A percentile compares a stretch with the other conserved stretches of the same genome.
phyloP scores from a whole-genome alignment of 2,329 filamentous ascomycete genomes.

The Stagonosporopsis chrysanthemi region DNA sequence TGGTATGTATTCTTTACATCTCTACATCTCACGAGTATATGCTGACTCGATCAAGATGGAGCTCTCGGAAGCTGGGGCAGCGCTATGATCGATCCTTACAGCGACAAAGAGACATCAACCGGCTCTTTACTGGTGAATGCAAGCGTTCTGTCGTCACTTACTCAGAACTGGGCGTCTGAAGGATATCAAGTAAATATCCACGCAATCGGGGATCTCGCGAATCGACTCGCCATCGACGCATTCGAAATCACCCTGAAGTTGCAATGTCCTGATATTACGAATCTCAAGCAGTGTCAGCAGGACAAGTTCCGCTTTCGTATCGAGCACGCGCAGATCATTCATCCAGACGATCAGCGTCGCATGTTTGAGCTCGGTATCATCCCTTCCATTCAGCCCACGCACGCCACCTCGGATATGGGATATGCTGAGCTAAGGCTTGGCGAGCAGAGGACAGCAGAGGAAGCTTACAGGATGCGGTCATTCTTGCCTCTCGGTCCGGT shows the following conservation, averaged over 20 bases:
- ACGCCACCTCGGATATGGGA: constrained; percentile 74
- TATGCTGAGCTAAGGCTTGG: constrained; percentile 71
- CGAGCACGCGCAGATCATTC: constrained; percentile 75
- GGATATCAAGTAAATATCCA: constrained; percentile 76
- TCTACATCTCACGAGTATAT: neutral
- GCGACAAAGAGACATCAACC: constrained; percentile 66
- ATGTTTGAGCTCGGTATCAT: constrained; percentile 68
- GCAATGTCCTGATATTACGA: constrained; percentile 56
- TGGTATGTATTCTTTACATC: constrained; percentile 52
- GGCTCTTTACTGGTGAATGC: constrained; percentile 73
- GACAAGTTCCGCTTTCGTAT: constrained; percentile 68
- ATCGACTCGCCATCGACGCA: constrained; percentile 69
- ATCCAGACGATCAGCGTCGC: constrained; percentile 68
- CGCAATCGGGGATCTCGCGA: constrained; percentile 74
- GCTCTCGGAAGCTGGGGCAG: constrained; percentile 76
- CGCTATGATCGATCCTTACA: constrained; percentile 74
- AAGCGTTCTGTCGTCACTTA: constrained; percentile 62
- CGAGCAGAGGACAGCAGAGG: constrained; percentile 58
- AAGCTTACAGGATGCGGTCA: constrained; percentile 72
- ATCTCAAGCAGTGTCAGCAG: constrained; percentile 62
- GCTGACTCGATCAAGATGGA: constrained; percentile 60
- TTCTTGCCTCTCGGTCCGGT: constrained; percentile 63
- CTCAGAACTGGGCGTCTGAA: constrained; percentile 64
- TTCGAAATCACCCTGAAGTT: constrained; percentile 64
- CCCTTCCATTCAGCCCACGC: constrained; percentile 74